Conservation (phyloP, 345 rosid genomes). For the Linum trigynum region DNA sequence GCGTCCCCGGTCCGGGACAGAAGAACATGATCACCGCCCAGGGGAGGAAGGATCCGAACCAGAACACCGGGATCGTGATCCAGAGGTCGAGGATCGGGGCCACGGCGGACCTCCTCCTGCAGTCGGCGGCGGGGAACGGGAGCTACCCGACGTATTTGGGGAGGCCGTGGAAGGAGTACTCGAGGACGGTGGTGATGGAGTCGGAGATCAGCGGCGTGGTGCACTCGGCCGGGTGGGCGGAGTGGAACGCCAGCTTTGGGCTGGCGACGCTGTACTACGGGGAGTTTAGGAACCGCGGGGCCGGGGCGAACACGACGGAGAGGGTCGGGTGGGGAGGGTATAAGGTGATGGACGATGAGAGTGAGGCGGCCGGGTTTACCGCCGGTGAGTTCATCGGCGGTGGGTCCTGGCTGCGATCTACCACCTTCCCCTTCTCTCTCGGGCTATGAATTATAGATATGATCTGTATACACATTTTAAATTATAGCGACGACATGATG, state of each 20-base stretch:
- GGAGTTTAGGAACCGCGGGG: conserved; percentile 64
- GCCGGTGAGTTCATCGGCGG: conserved; percentile 57
- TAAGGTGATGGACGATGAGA: conserved; percentile 42
- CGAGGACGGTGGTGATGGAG: conserved; percentile 46
- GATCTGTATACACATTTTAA: no score
- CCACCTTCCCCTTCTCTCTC: conserved; percentile 72
- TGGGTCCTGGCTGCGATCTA: conserved; percentile 50
- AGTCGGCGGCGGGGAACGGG: conserved; percentile 25
- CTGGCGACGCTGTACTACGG: conserved; percentile 52
- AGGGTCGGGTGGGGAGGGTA: conserved; percentile 76
- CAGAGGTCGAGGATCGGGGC: conserved; percentile 76
- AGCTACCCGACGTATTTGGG: conserved; percentile 61
- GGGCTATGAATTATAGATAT: conserved; percentile 22
- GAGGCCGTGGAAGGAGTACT: no score
- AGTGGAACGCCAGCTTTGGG: conserved; percentile 69
- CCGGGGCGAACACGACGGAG: conserved; percentile 58
- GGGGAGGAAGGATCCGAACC: conserved; percentile 78
- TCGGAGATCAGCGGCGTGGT: conserved; percentile 53
- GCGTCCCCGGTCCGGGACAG: conserved; percentile 70
- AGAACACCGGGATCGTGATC: conserved; percentile 87
- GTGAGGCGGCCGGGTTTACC: conserved; percentile 51
- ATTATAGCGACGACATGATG: no score
- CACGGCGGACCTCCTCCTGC: conserved; percentile 42
- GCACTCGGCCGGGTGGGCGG: conserved; percentile 62
- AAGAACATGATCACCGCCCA: conserved; percentile 97